Evolutionary conservation across 768 basidiomycete genomes (phyloP).

Genomic region (Melanogaster broomeanus): DNA sequence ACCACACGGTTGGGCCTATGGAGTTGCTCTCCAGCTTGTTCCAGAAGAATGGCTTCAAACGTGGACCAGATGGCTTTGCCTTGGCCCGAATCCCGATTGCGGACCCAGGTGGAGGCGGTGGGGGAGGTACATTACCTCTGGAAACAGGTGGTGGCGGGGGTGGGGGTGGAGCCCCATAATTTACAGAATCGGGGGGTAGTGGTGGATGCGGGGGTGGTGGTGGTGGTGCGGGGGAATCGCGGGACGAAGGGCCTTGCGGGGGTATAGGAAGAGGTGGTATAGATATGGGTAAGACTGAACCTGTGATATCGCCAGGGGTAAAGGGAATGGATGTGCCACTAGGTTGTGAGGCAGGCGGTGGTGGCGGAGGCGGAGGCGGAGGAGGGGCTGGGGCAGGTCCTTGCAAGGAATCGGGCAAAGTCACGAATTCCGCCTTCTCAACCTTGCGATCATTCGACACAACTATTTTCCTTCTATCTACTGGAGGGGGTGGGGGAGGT

Average conservation of each 20-base stretch:
- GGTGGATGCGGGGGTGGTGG: constrained; percentile 31
- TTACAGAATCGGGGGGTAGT: constrained; percentile 20
- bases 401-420: constrained; percentile 3
- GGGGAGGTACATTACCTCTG: constrained; percentile 17
- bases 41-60: constrained; percentile 90
- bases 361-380: constrained; percentile 42
- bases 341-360: constrained; percentile 26
- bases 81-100: constrained; percentile 35
- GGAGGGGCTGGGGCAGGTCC: constrained; percentile 25
- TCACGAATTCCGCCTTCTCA: constrained; percentile 11
- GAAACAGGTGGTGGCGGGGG: constrained; percentile 43
- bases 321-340: too few species aligned
- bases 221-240: constrained; percentile 25
- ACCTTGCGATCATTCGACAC: constrained; percentile 8
- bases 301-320: not conserved
- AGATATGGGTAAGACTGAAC: not conserved
- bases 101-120: constrained; percentile 27
- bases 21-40: constrained; percentile 61
- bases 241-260: constrained; percentile 3
- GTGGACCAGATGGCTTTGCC: constrained; percentile 44
- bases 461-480: constrained; percentile 6
- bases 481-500: constrained; percentile 62
- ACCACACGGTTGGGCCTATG: constrained; percentile 67
- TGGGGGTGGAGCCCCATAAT: constrained; percentile 34
- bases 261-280: constrained; percentile 30